Conservation (phyloP, 1,284 basidiomycete genomes). For the Termitomyces sp. region DNA sequence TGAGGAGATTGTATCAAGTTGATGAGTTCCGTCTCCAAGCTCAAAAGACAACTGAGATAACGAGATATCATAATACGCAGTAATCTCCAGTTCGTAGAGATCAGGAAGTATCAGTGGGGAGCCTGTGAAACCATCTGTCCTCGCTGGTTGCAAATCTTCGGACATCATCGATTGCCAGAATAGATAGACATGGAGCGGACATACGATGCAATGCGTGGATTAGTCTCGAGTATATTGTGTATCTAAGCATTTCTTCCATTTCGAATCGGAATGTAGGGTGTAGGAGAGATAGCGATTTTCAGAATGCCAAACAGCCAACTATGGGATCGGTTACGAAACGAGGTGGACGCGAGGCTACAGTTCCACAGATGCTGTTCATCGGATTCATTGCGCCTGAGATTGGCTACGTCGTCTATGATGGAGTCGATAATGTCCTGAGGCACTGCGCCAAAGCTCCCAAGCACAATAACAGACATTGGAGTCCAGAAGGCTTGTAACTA, state of each 20-base stretch:
- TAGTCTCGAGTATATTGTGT: not conserved
- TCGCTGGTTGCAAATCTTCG: not conserved
- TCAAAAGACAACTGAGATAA: not conserved
- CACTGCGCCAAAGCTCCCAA: not conserved
- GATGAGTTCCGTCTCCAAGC: not conserved
- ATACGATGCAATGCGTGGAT: not conserved
- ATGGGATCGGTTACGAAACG: not conserved
- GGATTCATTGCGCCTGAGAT: not conserved
- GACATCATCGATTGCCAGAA: not conserved
- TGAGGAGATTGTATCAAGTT: not conserved
- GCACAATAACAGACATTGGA: not conserved
- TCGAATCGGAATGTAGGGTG: not conserved
- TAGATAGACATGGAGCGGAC: not conserved
- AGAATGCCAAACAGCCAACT: not conserved
- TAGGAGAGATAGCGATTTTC: not conserved
- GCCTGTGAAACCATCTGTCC: not conserved
- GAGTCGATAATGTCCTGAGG: not conserved
- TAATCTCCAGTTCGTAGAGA: not conserved
- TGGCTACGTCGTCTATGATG: not conserved
- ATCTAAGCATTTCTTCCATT: not conserved
- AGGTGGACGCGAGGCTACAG: not conserved
- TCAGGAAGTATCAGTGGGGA: not conserved
- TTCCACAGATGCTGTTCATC: not conserved
- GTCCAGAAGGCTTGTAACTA: too few species aligned
- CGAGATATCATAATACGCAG: not conserved